Percentiles rank a stretch among this genome's conserved stretches.
Evolutionary conservation across 2,329 filamentous ascomycete species (phyloP).

Genomic region (Orbilia brochopaga): DNA sequence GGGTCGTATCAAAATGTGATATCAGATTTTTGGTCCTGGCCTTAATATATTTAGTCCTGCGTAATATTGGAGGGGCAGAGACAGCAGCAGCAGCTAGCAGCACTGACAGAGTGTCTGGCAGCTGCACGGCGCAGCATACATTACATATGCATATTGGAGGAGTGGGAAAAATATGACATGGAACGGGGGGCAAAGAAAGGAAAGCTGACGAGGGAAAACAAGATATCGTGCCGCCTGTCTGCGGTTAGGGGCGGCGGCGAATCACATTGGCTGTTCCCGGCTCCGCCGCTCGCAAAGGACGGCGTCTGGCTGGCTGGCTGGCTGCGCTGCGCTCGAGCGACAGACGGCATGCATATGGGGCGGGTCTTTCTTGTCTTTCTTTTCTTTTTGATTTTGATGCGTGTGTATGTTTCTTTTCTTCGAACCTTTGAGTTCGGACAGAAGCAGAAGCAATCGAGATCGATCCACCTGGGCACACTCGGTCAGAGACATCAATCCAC

Average conservation of each 20-base stretch:
- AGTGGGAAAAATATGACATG: background rate
- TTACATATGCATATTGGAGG: too few relatives aligned
- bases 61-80: background rate
- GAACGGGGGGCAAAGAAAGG: background rate
- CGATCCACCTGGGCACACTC: background rate
- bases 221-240: background rate
- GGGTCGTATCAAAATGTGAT: background rate
- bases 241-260: conserved; percentile 5
- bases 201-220: background rate
- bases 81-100: background rate
- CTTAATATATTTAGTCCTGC: background rate
- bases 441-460: conserved; percentile 2
- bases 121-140: conserved; percentile 4
- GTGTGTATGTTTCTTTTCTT: too few relatives aligned
- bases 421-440: too few relatives aligned
- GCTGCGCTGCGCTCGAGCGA: background rate
- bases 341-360: background rate
- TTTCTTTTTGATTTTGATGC: too few relatives aligned
- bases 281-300: background rate
- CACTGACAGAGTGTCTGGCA: background rate
- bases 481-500: background rate
- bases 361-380: background rate
- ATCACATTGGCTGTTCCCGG: conserved; percentile 3
- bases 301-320: conserved; percentile 1
- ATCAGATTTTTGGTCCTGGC: background rate